Base-by-base conservation (phyloP, 306 rosid species). In the Fragaria nilgerrensis region DNA sequence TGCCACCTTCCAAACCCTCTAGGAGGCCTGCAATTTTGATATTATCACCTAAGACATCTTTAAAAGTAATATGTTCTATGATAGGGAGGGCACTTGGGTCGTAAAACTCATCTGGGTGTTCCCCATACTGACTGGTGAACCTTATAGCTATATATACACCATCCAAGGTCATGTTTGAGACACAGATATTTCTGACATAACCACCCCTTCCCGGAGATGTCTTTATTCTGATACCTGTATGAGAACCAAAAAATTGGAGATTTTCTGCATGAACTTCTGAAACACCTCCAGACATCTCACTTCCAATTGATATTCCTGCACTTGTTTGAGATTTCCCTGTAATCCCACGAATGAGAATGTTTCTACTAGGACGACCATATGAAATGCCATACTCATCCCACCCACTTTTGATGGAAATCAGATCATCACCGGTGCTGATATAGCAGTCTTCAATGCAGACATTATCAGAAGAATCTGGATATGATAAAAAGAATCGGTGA, bases 201-300 rank as follows among this genome's bases (percentile, higher is more conserved):
- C 91, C 92, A 44, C 97, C 97, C 69, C 95, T 85, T n/a, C 97
- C 97, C 37, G 93, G 89, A 61, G 97, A 84, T 32, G 97, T 89
- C 85, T 89, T 92, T 79, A 92, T 74, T 85, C 88, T 78, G 84
- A 92, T 87, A 58, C 85, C 95, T 1, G 41, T 79, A 32, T 77
- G 59, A 13, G 95, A 86, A 81, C 85, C 82, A 14, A 58, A 82
- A 75, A 90, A 79, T 3, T 78, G 88, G 80, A 92, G 86, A 50
- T 87, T 82, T 77, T 88, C 88, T 17, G 80, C 97, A 79, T 65
- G 87, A 74, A 92, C 91, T 45, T 90, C 80, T 32, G 94, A 89
- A 55, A 92, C 87, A 41, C 95, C 97, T 23, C 97, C 97, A 4
- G 93, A 92, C 97, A 92, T 92, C 85, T 92, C 97, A 22, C 97